Conservation (phyloP, 2,329 filamentous ascomycete species). For the Raffaelea albimanens region DNA sequence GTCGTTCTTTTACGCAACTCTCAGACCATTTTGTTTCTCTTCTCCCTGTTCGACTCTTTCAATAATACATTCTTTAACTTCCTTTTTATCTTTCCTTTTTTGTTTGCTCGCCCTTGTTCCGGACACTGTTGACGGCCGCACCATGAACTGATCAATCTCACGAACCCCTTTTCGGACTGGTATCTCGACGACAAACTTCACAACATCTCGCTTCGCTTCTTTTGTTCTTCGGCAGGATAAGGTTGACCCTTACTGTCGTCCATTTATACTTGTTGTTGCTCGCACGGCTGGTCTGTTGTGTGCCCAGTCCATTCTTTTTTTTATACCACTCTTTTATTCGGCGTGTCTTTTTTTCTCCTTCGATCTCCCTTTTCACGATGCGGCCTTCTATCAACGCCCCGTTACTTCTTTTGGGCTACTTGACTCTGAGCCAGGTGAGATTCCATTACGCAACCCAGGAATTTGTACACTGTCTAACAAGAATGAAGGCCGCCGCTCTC, state of each 20-base stretch:
- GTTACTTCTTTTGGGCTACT: conserved; percentile 16
- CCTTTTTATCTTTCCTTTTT: too few relatives aligned
- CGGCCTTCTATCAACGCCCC: conserved; percentile 13
- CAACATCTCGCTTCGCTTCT: too few relatives aligned
- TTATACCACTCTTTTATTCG: background rate
- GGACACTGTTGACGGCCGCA: too few relatives aligned
- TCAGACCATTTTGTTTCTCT: background rate
- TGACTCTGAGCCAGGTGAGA: conserved; percentile 19
- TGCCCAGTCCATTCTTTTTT: conserved; percentile 1
- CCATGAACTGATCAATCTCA: too few relatives aligned
- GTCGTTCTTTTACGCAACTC: conserved; percentile 3
- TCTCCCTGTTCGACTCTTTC: too few relatives aligned
- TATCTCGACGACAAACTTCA: too few relatives aligned
- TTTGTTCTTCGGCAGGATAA: too few relatives aligned
- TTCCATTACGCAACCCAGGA: background rate
- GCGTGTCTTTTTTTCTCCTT: background rate
- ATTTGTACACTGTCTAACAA: too few relatives aligned
- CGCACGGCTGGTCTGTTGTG: conserved; percentile 10
- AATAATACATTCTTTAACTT: too few relatives aligned
- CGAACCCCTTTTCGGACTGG: too few relatives aligned
- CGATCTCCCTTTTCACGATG: conserved; percentile 14
- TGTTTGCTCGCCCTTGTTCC: too few relatives aligned
- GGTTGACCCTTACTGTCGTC: background rate
- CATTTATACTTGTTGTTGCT: background rate
- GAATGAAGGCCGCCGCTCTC: conserved; percentile 17